Base-by-base conservation (phyloP, 306 rosid species). In the Dryas alaskensis region DNA sequence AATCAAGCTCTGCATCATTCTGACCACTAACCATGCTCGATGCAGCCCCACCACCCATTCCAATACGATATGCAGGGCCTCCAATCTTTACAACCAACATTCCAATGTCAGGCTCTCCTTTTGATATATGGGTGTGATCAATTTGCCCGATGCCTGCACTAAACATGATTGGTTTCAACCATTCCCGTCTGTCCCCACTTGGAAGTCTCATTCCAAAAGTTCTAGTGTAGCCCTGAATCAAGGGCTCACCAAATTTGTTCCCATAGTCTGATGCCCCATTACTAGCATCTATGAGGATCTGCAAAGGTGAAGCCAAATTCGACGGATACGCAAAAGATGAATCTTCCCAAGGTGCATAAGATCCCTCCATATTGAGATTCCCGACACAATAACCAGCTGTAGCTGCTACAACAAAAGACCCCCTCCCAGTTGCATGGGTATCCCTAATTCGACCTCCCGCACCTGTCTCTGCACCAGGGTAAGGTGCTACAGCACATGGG, bases 21-120 rank as follows among this genome's bases (percentile, higher is more conserved):
- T 93, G 97, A n/a, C 96, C 98, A 76, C 98, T 91, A 47, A 91
- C 97, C 98, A 91, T 91, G 82, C 98, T 93, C 0, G 98, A 90
- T 37, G 98, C 98, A 60, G 96, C 98, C 66, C 98, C 98, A 12
- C 98, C 97, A 66, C 97, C 98, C 96, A 93, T 90, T 57, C 98
- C 97, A 74, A 90, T 93, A 37, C 96, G 97, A 78, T 93, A 93
- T 25, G 98, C 96, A 12, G 98, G 98, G 45, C 98, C 98, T 81
- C 98, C 98, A 86, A 93, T 87, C 87, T 92, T 92, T 9, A 92
- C 91, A 77, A 92, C 98, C 76, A 92, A 60, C 96, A 92, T 92
- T 43, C 91, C 98, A 74, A 90, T 84, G 14, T 90, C 91, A 61
- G 98, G 94, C 82, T 92, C 98, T 51, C 87, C 98, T 50, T 90